A percentile compares a stretch with the other conserved stretches of the same genome.
These are phyloP conservation scores for Globisporangium splendens DNA, from an alignment of 352 stramenopile species.

Conservation along the genomic window DNA sequence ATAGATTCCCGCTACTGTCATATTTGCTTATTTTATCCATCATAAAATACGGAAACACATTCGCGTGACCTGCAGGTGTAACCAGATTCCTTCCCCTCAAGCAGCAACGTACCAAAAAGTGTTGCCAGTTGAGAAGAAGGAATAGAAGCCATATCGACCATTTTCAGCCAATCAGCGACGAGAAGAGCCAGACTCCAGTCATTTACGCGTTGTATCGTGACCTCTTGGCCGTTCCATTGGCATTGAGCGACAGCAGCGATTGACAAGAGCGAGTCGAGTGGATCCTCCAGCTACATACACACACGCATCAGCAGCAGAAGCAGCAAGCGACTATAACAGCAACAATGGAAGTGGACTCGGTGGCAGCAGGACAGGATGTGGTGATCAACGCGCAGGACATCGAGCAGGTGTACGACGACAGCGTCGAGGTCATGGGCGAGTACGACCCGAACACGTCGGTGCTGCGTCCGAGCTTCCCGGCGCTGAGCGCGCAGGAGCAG, in stretches of 20 bases:
- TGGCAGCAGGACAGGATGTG: constrained; percentile 45
- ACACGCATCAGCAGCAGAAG: neutral
- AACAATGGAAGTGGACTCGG: constrained; percentile 69
- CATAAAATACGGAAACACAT: neutral
- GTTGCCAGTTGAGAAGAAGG: constrained; percentile 1
- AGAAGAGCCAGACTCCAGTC: constrained; percentile 36
- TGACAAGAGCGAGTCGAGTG: too few species aligned
- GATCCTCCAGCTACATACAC: neutral
- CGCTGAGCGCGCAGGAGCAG: constrained; percentile 70
- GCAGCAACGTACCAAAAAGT: neutral
- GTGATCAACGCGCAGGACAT: constrained; percentile 52
- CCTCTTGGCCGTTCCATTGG: constrained; percentile 3
- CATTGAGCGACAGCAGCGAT: constrained; percentile 7
- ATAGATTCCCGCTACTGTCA: too few species aligned
- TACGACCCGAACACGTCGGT: constrained; percentile 26
- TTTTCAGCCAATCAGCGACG: constrained; percentile 25
- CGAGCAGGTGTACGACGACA: constrained; percentile 37
- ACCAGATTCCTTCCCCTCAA: too few species aligned
- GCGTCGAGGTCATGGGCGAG: constrained; percentile 54
- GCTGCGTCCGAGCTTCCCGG: constrained; percentile 66
- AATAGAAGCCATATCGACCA: neutral
- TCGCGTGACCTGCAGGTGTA: too few species aligned
- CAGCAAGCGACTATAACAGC: constrained; percentile 1
- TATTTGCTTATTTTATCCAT: too few species aligned
- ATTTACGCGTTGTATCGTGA: constrained; percentile 19